Conservation (phyloP, 352 stramenopile species). For the Thalassiosira exigua region DNA sequence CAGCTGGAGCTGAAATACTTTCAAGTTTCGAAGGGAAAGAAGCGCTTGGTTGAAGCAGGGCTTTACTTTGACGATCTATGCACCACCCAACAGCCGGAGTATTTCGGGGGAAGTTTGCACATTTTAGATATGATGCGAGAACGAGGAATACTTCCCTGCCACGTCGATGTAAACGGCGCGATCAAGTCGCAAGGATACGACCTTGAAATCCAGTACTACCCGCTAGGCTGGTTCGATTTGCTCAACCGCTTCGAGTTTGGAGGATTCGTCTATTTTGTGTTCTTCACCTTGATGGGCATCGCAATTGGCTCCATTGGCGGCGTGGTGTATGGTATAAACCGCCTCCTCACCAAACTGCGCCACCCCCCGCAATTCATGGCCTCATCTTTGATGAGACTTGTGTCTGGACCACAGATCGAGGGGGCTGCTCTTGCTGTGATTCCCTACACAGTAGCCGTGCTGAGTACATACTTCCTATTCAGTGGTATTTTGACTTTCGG, state of each 20-base stretch:
- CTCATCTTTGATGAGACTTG: constrained; percentile 90
- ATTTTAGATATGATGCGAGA: constrained; percentile 76
- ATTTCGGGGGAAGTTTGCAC: constrained; percentile 73
- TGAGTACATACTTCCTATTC: constrained; percentile 45
- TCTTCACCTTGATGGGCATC: constrained; percentile 92
- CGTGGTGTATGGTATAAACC: constrained; percentile 93
- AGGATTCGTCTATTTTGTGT: constrained; percentile 92
- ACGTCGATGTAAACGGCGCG: constrained; percentile 70
- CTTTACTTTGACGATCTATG: constrained; percentile 79
- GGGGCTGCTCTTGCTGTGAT: constrained; percentile 85
- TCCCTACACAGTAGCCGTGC: constrained; percentile 46
- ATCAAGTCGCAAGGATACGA: constrained; percentile 84
- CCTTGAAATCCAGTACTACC: constrained; percentile 89
- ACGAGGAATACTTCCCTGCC: constrained; percentile 65
- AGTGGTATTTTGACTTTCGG: constrained; percentile 40
- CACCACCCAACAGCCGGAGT: constrained; percentile 69
- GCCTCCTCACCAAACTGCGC: constrained; percentile 94
- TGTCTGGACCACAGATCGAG: constrained; percentile 87
- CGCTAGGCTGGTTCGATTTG: constrained; percentile 92
- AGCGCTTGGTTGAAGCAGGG: constrained; percentile 69
- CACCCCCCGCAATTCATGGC: constrained; percentile 93
- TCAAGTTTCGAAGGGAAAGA: constrained; percentile 59
- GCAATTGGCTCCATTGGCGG: constrained; percentile 89
- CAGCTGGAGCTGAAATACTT: constrained; percentile 70
- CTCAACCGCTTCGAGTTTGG: constrained; percentile 97